A percentile compares a stretch with the other conserved stretches of the same genome.
Evolutionary conservation across 2,329 filamentous ascomycete species (phyloP).

Genomic region (Penicillium sp.): DNA sequence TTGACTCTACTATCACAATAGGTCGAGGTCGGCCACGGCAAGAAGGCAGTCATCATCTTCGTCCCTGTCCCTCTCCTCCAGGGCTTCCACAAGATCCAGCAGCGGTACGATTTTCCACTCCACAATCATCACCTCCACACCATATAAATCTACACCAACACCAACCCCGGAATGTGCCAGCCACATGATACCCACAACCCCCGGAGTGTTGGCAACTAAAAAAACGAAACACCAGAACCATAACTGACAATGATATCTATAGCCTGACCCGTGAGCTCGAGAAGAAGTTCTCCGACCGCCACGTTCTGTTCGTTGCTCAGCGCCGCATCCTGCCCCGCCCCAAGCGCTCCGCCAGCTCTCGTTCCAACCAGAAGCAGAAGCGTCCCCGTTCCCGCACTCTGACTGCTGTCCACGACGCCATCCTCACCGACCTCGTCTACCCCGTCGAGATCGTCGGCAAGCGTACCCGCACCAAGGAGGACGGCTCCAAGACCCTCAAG

Average conservation of each 20-base stretch:
- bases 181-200: no score
- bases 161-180: no score
- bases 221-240: no score
- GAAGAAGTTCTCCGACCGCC: slow-evolving; percentile 99
- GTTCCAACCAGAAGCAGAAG: slow-evolving; percentile 97
- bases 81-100: slow-evolving; percentile 99
- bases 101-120: no score
- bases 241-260: no score
- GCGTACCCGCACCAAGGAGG: slow-evolving; percentile 96
- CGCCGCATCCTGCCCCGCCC: slow-evolving; percentile 97
- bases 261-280: slow-evolving; percentile 99
- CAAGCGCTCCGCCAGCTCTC: slow-evolving; percentile 94
- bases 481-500: slow-evolving; percentile 97
- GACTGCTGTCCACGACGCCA: slow-evolving; percentile 96
- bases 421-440: slow-evolving; percentile 96
- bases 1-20: slow-evolving; percentile 45
- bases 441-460: slow-evolving; percentile 99
- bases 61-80: slow-evolving; percentile 97
- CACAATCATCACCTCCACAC: no score
- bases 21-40: slow-evolving; percentile 99
- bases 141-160: no score
- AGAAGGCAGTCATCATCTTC: slow-evolving; percentile 99
- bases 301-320: slow-evolving; percentile 96
- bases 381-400: slow-evolving; percentile 94
- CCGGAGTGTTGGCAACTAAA: no score